phyloP scores from a whole-genome alignment of 1,284 basidiomycete species.

The Puccinia horiana region DNA sequence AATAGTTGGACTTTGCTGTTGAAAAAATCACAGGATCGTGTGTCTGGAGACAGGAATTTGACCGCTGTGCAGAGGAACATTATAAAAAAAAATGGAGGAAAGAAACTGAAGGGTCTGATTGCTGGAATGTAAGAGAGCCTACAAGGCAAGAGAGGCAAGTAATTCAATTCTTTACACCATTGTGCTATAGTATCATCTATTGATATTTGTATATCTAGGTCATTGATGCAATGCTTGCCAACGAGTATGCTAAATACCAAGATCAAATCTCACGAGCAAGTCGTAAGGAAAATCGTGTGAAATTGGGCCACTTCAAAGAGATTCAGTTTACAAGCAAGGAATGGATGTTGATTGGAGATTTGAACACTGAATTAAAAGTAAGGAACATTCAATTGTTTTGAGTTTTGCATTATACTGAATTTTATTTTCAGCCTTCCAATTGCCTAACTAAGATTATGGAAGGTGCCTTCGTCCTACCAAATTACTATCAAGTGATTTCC shows the following conservation, averaged over 20 bases:
- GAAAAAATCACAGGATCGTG: background rate
- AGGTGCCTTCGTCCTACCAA: background rate
- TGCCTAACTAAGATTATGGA: constrained; percentile 3
- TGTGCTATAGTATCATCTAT: background rate
- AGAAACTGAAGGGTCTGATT: background rate
- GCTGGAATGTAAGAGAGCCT: background rate
- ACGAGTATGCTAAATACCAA: constrained; percentile 10
- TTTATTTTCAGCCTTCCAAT: constrained; percentile 1
- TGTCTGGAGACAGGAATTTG: constrained; percentile 19
- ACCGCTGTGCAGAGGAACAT: background rate
- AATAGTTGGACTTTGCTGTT: constrained; percentile 7
- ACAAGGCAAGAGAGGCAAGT: constrained; percentile 20
- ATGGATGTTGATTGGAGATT: constrained; percentile 9
- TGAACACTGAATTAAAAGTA: constrained; percentile 12
- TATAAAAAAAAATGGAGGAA: background rate
- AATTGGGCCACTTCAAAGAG: constrained; percentile 2
- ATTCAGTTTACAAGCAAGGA: constrained; percentile 8
- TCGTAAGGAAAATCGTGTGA: background rate
- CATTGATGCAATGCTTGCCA: constrained; percentile 7
- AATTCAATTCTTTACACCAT: background rate
- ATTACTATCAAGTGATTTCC: background rate
- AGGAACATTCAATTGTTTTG: background rate
- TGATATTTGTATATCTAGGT: background rate
- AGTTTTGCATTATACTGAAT: background rate
- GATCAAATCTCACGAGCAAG: background rate